Evolutionary conservation across 345 rosid species (phyloP).

Genomic region (Mangifera indica): DNA sequence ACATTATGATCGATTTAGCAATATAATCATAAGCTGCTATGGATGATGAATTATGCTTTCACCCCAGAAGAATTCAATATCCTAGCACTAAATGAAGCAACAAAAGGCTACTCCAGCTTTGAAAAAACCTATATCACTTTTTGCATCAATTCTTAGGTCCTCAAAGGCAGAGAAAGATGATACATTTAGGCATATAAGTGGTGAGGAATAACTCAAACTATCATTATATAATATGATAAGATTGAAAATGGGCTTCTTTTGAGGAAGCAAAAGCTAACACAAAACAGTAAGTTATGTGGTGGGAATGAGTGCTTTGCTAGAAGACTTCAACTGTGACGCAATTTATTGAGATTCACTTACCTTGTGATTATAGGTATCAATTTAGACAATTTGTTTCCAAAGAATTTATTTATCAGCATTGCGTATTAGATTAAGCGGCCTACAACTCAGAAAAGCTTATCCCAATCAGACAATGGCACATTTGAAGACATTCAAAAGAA

Average conservation of each 20-base stretch:
- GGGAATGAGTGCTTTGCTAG: neutral
- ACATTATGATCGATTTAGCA: constrained; percentile 1
- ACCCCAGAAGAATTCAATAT: neutral
- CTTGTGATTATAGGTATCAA: neutral
- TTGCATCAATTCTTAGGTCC: neutral
- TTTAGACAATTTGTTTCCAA: neutral
- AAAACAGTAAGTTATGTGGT: neutral
- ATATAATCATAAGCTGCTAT: neutral
- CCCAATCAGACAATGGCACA: neutral
- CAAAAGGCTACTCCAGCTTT: neutral
- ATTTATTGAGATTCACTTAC: neutral
- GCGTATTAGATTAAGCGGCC: neutral
- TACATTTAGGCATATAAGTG: neutral
- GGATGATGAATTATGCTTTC: neutral
- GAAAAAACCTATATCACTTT: neutral
- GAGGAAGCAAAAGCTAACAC: neutral
- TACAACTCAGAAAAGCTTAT: neutral
- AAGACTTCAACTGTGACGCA: neutral
- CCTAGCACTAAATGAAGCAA: neutral
- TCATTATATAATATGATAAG: neutral
- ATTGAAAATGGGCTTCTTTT: neutral
- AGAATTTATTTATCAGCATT: neutral
- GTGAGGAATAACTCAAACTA: neutral
- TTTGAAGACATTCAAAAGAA: neutral
- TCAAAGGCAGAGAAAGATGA: neutral